These are phyloP conservation scores for Tuber borchii DNA, from an alignment of 495 filamentous ascomycete species.

Conservation along the genomic window DNA sequence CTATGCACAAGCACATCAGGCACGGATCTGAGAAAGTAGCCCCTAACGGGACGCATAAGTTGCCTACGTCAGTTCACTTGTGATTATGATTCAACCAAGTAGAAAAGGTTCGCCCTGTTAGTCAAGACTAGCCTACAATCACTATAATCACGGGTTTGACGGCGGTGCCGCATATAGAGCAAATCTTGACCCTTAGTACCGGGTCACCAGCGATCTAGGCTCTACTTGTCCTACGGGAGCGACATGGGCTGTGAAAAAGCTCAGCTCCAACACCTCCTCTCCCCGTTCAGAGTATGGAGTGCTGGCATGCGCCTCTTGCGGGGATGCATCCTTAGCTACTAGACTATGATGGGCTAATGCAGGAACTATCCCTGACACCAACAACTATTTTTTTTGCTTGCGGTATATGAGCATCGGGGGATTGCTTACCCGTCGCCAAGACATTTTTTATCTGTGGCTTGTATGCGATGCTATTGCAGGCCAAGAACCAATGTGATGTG, in stretches of 20 bases:
- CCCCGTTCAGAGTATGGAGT: neutral
- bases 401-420: neutral
- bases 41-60: neutral
- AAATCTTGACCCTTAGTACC: neutral
- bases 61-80: neutral
- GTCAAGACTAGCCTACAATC: neutral
- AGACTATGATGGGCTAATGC: neutral
- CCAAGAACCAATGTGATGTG: neutral
- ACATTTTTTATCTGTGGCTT: neutral
- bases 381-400: neutral
- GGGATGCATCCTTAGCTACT: neutral
- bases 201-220: neutral
- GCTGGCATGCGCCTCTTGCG: neutral
- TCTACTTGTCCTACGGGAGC: neutral
- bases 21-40: neutral
- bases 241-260: neutral
- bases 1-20: neutral
- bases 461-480: neutral
- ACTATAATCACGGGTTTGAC: neutral
- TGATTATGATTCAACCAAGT: neutral
- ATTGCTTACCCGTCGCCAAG: constrained; percentile 4
- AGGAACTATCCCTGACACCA: neutral
- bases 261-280: neutral
- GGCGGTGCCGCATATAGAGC: neutral
- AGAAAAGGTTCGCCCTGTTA: neutral